phyloP scores from a whole-genome alignment of 495 filamentous ascomycete species.

The Aspergillus carlsbadensis region DNA sequence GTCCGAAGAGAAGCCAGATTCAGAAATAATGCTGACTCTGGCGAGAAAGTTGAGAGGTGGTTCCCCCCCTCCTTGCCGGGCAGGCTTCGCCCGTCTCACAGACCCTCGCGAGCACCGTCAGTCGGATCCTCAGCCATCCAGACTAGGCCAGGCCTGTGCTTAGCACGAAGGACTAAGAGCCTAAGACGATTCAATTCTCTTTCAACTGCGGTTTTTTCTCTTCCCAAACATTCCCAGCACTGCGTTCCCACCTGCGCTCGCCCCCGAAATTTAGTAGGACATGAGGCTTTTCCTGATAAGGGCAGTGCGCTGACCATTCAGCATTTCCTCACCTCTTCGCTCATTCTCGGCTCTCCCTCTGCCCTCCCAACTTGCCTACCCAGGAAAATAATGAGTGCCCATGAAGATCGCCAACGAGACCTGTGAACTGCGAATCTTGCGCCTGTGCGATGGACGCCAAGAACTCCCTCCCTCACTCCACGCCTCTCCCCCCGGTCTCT shows the following conservation, averaged over 20 bases:
- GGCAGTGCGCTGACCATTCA: slow-evolving; percentile 32
- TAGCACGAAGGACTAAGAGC: not conserved
- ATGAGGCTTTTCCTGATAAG: slow-evolving; percentile 28
- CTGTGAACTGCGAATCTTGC: slow-evolving; percentile 21
- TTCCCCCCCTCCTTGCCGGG: no score
- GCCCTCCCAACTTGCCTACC: slow-evolving; percentile 7
- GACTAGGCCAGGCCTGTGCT: not conserved
- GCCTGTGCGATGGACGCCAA: slow-evolving; percentile 37
- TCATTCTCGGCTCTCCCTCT: slow-evolving; percentile 9
- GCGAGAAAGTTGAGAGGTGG: not conserved
- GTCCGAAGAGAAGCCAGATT: not conserved
- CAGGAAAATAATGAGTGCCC: slow-evolving; percentile 19
- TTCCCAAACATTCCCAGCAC: slow-evolving; percentile 15
- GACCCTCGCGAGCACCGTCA: no score
- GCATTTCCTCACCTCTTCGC: slow-evolving; percentile 13
- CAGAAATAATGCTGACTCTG: not conserved
- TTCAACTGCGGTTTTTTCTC: not conserved
- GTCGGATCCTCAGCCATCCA: not conserved
- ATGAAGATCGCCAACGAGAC: slow-evolving; percentile 23
- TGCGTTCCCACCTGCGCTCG: slow-evolving; percentile 12
- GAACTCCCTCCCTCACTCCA: slow-evolving; percentile 21
- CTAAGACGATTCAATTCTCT: slow-evolving; percentile 4
- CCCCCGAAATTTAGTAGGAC: slow-evolving; percentile 1
- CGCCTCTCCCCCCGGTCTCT: slow-evolving; percentile 16
- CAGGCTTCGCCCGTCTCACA: no score